Conservation (phyloP, 2,329 filamentous ascomycete species). For the Reticulascus tulasneorum region DNA sequence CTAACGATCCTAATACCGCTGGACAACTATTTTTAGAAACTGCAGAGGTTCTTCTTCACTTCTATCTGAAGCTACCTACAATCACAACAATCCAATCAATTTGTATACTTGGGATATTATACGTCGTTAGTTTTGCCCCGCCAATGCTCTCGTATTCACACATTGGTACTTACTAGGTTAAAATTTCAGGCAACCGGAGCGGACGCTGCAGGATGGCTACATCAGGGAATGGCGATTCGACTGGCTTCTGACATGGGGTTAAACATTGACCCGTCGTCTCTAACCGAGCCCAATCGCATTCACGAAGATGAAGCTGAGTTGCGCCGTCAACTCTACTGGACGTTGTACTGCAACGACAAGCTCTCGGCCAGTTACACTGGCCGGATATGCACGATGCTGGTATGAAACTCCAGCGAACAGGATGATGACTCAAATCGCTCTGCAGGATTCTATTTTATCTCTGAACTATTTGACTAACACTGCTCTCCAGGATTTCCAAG, state of each 20-base stretch:
- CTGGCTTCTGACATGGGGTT: conserved; percentile 33
- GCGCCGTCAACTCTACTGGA: conserved; percentile 30
- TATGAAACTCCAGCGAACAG: too few relatives aligned
- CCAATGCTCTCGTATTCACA: too few relatives aligned
- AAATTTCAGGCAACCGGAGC: conserved; percentile 28
- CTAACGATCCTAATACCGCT: conserved; percentile 27
- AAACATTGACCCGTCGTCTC: conserved; percentile 26
- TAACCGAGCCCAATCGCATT: conserved; percentile 20
- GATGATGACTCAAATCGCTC: too few relatives aligned
- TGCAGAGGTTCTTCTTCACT: conserved; percentile 18
- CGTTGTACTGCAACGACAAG: conserved; percentile 31
- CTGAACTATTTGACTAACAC: not conserved
- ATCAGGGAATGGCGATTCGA: conserved; percentile 32
- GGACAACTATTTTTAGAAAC: conserved; percentile 25
- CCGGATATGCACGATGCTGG: conserved; percentile 29
- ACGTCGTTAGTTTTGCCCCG: conserved; percentile 14
- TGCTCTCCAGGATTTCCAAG: conserved; percentile 22
- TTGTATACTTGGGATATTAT: conserved; percentile 24
- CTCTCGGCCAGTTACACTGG: conserved; percentile 29
- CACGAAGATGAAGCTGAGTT: conserved; percentile 24
- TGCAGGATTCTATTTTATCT: too few relatives aligned
- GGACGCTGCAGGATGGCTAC: conserved; percentile 30
- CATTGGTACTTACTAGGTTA: too few relatives aligned
- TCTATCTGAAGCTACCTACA: conserved; percentile 22
- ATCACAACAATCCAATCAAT: conserved; percentile 33